These are phyloP conservation scores for Trichoderma arundinaceum DNA, from an alignment of 2,329 filamentous ascomycete genomes.

Conservation along the genomic window DNA sequence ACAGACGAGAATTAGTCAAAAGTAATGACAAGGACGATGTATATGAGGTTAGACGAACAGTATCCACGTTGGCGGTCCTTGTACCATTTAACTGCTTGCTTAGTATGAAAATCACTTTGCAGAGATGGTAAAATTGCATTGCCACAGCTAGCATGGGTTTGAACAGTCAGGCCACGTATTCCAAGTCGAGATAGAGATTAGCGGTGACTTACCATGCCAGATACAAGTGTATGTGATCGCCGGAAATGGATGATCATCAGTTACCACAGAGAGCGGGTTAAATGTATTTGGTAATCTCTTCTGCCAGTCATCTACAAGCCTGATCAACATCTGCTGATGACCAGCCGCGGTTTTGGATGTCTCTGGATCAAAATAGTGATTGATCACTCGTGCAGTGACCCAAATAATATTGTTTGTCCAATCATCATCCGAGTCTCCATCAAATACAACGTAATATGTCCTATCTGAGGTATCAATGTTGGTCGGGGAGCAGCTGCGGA, in stretches of 20 bases:
- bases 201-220: conserved; percentile 19
- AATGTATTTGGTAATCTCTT: conserved; percentile 14
- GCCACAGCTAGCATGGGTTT: background rate
- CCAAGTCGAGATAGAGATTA: background rate
- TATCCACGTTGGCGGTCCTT: background rate
- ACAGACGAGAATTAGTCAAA: background rate
- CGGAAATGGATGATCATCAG: conserved; percentile 19
- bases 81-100: background rate
- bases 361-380: conserved; percentile 13
- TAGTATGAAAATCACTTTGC: conserved; percentile 18
- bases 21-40: background rate
- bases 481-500: conserved; percentile 20
- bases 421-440: conserved; percentile 24
- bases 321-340: background rate
- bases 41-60: background rate
- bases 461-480: conserved; percentile 26
- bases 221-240: conserved; percentile 24
- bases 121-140: conserved; percentile 30
- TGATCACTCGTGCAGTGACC: conserved; percentile 27
- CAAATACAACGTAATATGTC: conserved; percentile 21
- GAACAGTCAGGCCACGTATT: background rate
- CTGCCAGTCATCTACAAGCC: conserved; percentile 20
- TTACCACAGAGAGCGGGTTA: conserved; percentile 15
- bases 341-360: background rate
- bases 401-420: conserved; percentile 29